Conservation (phyloP, 345 rosid species). For the Eucalyptus fibrosa region DNA sequence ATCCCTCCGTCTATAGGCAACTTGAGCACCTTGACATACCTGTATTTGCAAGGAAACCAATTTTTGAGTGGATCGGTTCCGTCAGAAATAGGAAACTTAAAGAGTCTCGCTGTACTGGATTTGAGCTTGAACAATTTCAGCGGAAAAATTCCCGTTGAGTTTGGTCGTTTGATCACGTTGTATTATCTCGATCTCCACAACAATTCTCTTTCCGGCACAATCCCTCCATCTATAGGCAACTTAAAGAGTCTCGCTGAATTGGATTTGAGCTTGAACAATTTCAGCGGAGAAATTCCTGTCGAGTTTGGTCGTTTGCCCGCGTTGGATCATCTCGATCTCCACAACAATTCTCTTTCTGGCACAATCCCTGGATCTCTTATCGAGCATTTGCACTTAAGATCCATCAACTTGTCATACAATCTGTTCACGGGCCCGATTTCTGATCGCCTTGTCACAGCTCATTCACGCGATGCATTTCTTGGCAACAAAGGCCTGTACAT, state of each 20-base stretch:
- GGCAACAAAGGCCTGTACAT: neutral
- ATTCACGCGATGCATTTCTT: neutral
- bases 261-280: neutral
- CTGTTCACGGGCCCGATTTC: neutral
- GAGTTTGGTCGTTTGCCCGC: neutral
- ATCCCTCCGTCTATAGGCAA: neutral
- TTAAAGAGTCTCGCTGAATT: neutral
- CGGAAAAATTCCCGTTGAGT: neutral
- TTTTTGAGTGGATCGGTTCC: neutral
- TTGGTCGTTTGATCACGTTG: too few relatives aligned
- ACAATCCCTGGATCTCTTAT: neutral
- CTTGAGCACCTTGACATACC: neutral
- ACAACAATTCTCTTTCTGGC: neutral
- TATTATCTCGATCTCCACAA: neutral
- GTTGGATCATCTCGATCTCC: fast-evolving
- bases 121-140: neutral
- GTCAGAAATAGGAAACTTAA: neutral
- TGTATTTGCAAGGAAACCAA: neutral
- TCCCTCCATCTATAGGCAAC: neutral
- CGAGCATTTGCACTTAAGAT: fast-evolving
- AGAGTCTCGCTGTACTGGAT: neutral
- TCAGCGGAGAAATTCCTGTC: neutral
- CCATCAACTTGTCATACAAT: neutral
- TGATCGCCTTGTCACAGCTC: neutral
- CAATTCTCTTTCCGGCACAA: neutral